phyloP scores from a whole-genome alignment of 2,329 filamentous ascomycete genomes.

The Rhytidhysteron rufulum region DNA sequence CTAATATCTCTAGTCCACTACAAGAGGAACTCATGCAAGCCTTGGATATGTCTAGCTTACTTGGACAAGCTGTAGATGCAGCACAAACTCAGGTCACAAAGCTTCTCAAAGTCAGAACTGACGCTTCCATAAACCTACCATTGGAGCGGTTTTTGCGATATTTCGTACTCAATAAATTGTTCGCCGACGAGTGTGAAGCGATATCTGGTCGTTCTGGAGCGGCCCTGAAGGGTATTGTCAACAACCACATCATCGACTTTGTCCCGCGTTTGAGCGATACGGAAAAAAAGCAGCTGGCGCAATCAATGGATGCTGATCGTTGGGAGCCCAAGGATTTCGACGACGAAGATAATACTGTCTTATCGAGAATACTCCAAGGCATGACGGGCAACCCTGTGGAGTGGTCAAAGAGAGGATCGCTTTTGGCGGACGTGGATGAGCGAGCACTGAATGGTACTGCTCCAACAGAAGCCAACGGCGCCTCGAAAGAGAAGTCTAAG shows the following conservation, averaged over 20 bases:
- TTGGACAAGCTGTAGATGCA: constrained; percentile 76
- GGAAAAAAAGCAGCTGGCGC: constrained; percentile 70
- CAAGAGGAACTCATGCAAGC: constrained; percentile 75
- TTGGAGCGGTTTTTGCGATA: constrained; percentile 72
- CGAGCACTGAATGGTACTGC: constrained; percentile 18
- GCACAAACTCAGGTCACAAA: constrained; percentile 71
- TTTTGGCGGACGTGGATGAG: constrained; percentile 18
- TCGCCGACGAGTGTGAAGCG: constrained; percentile 82
- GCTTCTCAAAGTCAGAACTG: constrained; percentile 70
- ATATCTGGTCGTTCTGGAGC: constrained; percentile 76
- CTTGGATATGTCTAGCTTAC: constrained; percentile 71
- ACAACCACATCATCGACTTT: constrained; percentile 77
- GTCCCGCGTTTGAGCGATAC: constrained; percentile 66
- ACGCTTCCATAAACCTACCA: constrained; percentile 66
- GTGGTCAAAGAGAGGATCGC: constrained; percentile 59
- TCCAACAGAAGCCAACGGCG: constrained; percentile 24
- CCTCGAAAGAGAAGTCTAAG: constrained; percentile 39
- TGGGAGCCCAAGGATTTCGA: constrained; percentile 77
- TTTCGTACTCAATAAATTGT: constrained; percentile 76
- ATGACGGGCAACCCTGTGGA: constrained; percentile 66
- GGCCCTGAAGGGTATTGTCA: constrained; percentile 72
- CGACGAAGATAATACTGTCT: constrained; percentile 55
- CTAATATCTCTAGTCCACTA: constrained; percentile 22
- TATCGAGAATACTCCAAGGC: constrained; percentile 63
- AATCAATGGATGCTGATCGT: constrained; percentile 74